Base-by-base conservation (phyloP, 1,139 yeast species). In the Hansenula sp. region DNA sequence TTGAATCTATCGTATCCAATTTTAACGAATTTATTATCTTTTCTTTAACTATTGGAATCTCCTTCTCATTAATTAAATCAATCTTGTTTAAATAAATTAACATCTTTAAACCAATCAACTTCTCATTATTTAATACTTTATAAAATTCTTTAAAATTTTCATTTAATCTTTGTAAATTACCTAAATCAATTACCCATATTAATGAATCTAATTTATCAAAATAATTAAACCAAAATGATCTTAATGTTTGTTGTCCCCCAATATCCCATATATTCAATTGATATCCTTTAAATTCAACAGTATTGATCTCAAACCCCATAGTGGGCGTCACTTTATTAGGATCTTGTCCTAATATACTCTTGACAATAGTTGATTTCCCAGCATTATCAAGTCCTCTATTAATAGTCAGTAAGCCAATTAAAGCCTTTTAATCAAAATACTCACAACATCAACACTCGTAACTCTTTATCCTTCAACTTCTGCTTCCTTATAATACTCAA, bases 261-360 rank as follows among this genome's bases (percentile, higher is more conserved):
- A 92, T 79, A 61, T 92, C 98, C 97, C 97, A 92, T 50, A 92
- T 75, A 58, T 89, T 87, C 41, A 92, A 66, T 46, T 75, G 72
- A 42, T 75, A 69, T 31, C 73, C 72, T 3, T 57, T 45, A 46
- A 63, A 56, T 3, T 48, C 42, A 8, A 73, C 50, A 6, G 77
- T 71, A 43, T 66, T 68, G 56, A 71, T 84, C 59, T 68, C 82
- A 64, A 74, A 89, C 41, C 90, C 90, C 37, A 82, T 82, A 0
- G 90, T 82, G 2, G 90, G 90, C 18, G 75, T 64, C 17, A 80
- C 77, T 14, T 65, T 66, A 13, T 68, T 63, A 11, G 66, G 62
- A 45, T 76, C 77, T 43, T 68, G 59, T 26, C 69, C 65, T 52
- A 80, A 78, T 27, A 81, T 60, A 43, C 73, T 71, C 55, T 81